Base-by-base conservation (phyloP, 2,329 filamentous ascomycete genomes). In the Penicillium corylophilum region DNA sequence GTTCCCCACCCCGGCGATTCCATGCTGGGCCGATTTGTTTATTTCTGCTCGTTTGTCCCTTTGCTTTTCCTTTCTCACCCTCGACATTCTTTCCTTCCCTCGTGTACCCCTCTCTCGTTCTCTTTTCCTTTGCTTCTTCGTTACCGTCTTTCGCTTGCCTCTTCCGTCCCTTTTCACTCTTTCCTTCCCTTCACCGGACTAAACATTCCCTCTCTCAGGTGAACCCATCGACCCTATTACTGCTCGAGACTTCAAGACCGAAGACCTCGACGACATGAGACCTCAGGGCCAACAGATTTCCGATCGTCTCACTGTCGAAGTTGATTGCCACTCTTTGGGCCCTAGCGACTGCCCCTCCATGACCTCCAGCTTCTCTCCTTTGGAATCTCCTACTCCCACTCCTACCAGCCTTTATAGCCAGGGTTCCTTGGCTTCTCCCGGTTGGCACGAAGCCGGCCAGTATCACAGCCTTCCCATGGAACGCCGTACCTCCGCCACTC, bases 261-360 rank as follows among this genome's bases (percentile, higher is more conserved):
- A 65, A 55, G 64, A 65, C 24, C 53, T 55, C 45, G 68, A 70
- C 63, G 68, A 72, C 2, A 72, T 73, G 70, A 68, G 69, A 67
- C 53, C 68, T 36, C 69, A 73, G 54, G 62, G 64, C 53, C 69
- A 62, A 41, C 57, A 66, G 40, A 68, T 71, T 49, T 65, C 68
- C 24, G 69, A 72, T 59, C 64, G 69, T 48, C 61, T 73, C 18
- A 69, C 68, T 36, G 65, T 73, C 43, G 70, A 73, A 53, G 61
- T 73, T 47, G 71, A 73, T 41, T 71, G 70, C 54, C 67, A 64
- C 29, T 71, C 70, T 31, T 52, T 72, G 56, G 68, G 71, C 46
- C 67, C 71, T 20, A 72, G 65, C 60, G 70, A 71, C 48, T 73
- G 71, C 51, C 71, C 71, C 5, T 72, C 70, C 16, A 72, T 71